phyloP scores from a whole-genome alignment of 75 land plant species.

The Gnetum montanum region DNA sequence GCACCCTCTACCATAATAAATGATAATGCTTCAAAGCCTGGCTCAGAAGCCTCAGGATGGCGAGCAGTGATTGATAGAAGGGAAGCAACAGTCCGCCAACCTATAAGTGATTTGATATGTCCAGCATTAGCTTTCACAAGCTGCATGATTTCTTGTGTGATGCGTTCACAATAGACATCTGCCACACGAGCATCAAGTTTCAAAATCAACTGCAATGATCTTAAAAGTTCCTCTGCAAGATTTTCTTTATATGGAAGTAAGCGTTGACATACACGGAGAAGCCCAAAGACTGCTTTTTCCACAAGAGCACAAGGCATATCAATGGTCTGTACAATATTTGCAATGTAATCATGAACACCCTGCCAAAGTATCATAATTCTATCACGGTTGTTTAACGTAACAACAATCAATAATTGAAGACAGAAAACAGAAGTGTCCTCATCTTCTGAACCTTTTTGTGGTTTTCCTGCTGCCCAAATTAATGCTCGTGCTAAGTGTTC shows the following conservation, averaged over 20 bases:
- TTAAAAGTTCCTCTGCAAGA: constrained; percentile 68
- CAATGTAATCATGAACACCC: constrained; percentile 64
- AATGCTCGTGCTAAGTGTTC: constrained; percentile 71
- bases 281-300: constrained; percentile 76
- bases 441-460: constrained; percentile 78
- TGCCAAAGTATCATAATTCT: constrained; percentile 70
- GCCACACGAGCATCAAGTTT: constrained; percentile 83
- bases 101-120: constrained; percentile 58
- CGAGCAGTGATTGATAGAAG: constrained; percentile 74
- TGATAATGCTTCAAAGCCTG: constrained; percentile 61
- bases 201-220: constrained; percentile 76
- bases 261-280: constrained; percentile 59
- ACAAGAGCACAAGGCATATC: constrained; percentile 72
- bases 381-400: constrained; percentile 55
- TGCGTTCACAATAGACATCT: constrained; percentile 69
- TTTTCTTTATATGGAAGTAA: constrained; percentile 49
- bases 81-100: constrained; percentile 79
- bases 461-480: constrained; percentile 81
- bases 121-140: constrained; percentile 53
- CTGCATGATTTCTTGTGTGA: constrained; percentile 47
- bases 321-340: constrained; percentile 62
- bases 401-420: constrained; percentile 61
- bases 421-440: constrained; percentile 94
- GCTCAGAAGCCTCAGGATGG: constrained; percentile 65
- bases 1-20: constrained; percentile 52